These are phyloP conservation scores for Corymbia maculata DNA, from an alignment of 345 rosid species.

Conservation along the genomic window DNA sequence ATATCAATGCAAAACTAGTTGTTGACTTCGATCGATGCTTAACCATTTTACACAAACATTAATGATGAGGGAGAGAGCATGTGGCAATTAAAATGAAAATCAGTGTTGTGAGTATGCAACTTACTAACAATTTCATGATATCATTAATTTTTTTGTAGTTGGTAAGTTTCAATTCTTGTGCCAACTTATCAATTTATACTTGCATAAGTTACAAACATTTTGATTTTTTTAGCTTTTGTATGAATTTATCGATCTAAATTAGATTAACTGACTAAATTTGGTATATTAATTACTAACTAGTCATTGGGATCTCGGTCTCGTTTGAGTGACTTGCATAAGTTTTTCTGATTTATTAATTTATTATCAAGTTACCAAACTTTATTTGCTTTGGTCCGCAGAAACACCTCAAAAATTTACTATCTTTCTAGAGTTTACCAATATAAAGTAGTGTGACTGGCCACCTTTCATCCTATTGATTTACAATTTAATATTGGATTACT, in stretches of 20 bases:
- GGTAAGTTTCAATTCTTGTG: neutral
- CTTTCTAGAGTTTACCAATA: neutral
- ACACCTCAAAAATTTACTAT: neutral
- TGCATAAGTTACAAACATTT: neutral
- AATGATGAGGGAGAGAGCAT: neutral
- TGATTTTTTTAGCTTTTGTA: neutral
- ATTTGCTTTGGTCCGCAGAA: neutral
- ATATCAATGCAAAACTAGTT: no score
- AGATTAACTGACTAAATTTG: neutral
- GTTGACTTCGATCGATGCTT: no score
- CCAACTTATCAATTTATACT: neutral
- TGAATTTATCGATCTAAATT: neutral
- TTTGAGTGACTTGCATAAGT: neutral
- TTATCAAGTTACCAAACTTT: neutral
- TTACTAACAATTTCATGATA: neutral
- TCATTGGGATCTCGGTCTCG: neutral
- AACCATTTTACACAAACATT: neutral
- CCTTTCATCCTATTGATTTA: neutral
- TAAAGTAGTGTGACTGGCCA: neutral
- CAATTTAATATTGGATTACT: neutral
- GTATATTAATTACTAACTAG: neutral
- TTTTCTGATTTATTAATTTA: neutral
- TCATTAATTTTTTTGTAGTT: neutral
- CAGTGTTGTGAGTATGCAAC: neutral
- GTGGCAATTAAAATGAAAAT: neutral